Conservation (phyloP, 2,329 filamentous ascomycete species). For the Fusarium sp. region DNA sequence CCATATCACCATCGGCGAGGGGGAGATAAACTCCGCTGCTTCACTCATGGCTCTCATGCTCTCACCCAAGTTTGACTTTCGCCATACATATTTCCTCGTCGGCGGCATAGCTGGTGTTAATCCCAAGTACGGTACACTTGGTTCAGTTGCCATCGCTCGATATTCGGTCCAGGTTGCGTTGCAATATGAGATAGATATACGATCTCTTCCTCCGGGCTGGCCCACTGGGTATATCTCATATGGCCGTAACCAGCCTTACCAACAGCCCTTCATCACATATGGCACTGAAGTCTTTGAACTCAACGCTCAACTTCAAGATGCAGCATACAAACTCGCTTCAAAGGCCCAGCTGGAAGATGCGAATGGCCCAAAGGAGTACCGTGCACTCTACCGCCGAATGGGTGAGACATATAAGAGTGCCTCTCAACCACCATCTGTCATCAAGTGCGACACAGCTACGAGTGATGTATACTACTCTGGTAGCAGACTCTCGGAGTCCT, state of each 20-base stretch:
- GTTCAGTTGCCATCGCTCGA: constrained; percentile 72
- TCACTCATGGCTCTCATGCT: constrained; percentile 71
- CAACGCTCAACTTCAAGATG: constrained; percentile 65
- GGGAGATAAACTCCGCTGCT: constrained; percentile 78
- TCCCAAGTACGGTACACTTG: constrained; percentile 72
- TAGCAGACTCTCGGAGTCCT: constrained; percentile 65
- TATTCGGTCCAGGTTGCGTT: constrained; percentile 79
- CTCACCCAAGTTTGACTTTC: constrained; percentile 70
- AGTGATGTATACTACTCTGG: constrained; percentile 79
- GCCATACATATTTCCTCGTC: constrained; percentile 74
- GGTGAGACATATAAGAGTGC: constrained; percentile 54
- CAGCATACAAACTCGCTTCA: constrained; percentile 60
- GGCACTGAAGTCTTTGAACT: constrained; percentile 77
- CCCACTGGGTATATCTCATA: constrained; percentile 75
- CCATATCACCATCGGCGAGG: constrained; percentile 73
- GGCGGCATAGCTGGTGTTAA: constrained; percentile 80
- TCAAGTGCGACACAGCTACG: constrained; percentile 74
- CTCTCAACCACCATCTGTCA: constrained; percentile 60
- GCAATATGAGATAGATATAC: constrained; percentile 78
- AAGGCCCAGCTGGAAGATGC: constrained; percentile 63
- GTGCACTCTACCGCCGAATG: constrained; percentile 59
- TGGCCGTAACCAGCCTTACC: constrained; percentile 62
- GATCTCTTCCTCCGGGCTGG: constrained; percentile 73
- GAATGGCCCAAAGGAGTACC: constrained; percentile 59
- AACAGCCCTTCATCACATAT: constrained; percentile 69